Evolutionary conservation across 129 eudicot genomes (phyloP).

Genomic region (Glebionis coronaria): DNA sequence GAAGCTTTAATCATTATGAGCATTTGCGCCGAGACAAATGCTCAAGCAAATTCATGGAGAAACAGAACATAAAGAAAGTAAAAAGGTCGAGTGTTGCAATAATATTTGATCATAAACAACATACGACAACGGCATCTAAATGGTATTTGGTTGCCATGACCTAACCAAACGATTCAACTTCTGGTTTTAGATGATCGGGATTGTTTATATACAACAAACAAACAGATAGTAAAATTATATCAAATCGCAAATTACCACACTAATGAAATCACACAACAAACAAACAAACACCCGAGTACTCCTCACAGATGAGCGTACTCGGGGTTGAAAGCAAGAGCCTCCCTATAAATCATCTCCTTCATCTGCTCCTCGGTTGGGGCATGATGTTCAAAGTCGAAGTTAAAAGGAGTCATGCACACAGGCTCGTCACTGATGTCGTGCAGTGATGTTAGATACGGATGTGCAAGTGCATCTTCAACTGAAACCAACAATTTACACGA

Average conservation of each 20-base stretch:
- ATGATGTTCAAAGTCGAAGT: conserved; percentile 81
- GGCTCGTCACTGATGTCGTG: conserved; percentile 90
- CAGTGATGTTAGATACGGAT: conserved; percentile 68
- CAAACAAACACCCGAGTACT: conserved; percentile 18
- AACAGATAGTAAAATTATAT: conserved; percentile 18
- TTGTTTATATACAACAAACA: conserved; percentile 31
- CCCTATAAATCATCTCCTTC: conserved; percentile 83
- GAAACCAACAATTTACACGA: conserved; percentile 28
- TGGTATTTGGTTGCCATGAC: too few relatives aligned
- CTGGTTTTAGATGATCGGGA: conserved; percentile 4
- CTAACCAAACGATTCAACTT: conserved; percentile 7
- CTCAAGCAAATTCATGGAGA: too few relatives aligned
- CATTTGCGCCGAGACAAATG: too few relatives aligned
- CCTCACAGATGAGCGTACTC: conserved; percentile 54
- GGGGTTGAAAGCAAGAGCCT: conserved; percentile 78
- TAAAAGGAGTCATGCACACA: conserved; percentile 63
- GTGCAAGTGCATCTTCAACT: conserved; percentile 87
- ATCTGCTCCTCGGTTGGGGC: conserved; percentile 76
- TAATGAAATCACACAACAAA: conserved; percentile 36
- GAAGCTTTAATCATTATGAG: too few relatives aligned
- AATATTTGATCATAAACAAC: background rate
- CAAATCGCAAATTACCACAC: conserved; percentile 15
- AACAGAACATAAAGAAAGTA: too few relatives aligned
- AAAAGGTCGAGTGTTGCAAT: too few relatives aligned
- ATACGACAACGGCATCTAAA: background rate